Conservation (phyloP, 140 eudicot species). For the Oenanthe javanica region DNA sequence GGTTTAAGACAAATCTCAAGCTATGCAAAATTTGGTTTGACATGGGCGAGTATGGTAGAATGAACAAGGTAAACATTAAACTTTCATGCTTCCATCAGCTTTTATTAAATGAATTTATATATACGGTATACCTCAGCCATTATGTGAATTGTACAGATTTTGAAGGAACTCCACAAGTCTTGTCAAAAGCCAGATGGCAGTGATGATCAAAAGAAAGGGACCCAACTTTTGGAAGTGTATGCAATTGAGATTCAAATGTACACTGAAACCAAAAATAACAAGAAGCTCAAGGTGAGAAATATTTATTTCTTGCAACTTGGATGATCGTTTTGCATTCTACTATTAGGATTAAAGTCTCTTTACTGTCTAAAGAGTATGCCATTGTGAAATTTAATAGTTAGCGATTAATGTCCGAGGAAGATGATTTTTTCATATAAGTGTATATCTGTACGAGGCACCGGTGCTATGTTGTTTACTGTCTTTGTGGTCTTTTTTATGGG, state of each 20-base stretch:
- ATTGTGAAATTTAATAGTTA: background rate
- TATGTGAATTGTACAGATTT: conserved; percentile 38
- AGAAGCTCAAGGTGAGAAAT: conserved; percentile 76
- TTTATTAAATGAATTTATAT: background rate
- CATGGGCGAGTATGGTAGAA: conserved; percentile 92
- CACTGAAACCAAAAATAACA: conserved; percentile 96
- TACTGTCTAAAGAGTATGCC: background rate
- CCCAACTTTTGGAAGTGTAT: conserved; percentile 92
- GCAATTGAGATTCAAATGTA: conserved; percentile 98
- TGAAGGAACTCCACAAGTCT: conserved; percentile 96
- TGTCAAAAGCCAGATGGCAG: conserved; percentile 92
- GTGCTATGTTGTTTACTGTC: background rate
- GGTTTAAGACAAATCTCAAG: conserved; percentile 97
- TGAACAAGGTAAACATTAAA: conserved; percentile 49
- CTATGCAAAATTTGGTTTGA: conserved; percentile 98
- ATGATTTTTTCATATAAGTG: background rate
- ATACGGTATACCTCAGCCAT: background rate
- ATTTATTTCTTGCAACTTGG: background rate
- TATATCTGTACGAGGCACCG: background rate
- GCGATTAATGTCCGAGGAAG: background rate
- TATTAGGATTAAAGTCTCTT: background rate
- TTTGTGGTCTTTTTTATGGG: background rate
- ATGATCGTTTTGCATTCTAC: background rate
- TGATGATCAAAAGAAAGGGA: conserved; percentile 99
- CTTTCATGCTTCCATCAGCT: background rate